These are phyloP conservation scores for Digitaria exilis DNA, from an alignment of 202 grass and related monocot species.

Conservation along the genomic window DNA sequence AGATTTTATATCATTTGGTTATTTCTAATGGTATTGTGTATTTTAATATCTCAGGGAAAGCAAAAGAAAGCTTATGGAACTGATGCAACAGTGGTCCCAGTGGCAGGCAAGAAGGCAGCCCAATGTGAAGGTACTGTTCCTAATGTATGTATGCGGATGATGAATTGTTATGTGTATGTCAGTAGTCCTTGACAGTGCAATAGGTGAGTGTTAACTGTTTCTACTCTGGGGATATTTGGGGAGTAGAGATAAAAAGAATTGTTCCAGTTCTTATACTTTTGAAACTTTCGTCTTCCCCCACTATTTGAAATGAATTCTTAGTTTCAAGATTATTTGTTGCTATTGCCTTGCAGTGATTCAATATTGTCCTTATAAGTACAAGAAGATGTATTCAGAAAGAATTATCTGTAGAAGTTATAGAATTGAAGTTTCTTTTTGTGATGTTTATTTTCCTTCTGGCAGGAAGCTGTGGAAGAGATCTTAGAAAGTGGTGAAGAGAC, in stretches of 20 bases:
- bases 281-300: background rate
- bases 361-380: background rate
- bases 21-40: constrained; percentile 20
- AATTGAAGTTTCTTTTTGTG: constrained; percentile 4
- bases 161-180: constrained; percentile 14
- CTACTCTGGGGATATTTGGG: background rate
- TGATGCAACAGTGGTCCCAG: constrained; percentile 90
- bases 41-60: constrained; percentile 74
- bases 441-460: constrained; percentile 38
- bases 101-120: constrained; percentile 63
- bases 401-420: background rate
- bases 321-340: background rate
- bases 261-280: background rate
- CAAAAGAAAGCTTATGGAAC: constrained; percentile 78
- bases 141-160: background rate
- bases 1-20: background rate
- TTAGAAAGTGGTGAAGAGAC: constrained; percentile 90
- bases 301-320: background rate
- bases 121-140: constrained; percentile 35
- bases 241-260: too few relatives aligned
- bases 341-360: background rate
- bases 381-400: background rate
- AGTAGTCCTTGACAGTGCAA: background rate
- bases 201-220: background rate
- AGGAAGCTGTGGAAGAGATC: constrained; percentile 51